phyloP scores from a whole-genome alignment of 2,329 filamentous ascomycete species.

The Byssochlamys sp. region DNA sequence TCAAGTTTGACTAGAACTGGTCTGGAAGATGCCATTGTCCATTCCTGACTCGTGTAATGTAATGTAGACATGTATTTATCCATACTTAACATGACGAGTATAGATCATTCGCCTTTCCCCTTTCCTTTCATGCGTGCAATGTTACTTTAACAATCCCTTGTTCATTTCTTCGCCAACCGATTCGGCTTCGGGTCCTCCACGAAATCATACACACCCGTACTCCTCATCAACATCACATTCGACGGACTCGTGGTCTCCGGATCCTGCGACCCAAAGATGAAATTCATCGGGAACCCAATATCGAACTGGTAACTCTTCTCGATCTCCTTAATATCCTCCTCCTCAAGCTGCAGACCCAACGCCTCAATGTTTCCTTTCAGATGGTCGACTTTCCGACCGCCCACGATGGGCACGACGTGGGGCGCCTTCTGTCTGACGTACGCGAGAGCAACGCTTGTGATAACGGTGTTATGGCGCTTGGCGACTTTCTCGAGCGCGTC shows the following conservation, averaged over 20 bases:
- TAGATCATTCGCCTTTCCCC: not conserved
- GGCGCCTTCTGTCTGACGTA: conserved; percentile 46
- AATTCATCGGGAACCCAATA: conserved; percentile 18
- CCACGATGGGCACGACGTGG: conserved; percentile 47
- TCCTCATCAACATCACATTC: not conserved
- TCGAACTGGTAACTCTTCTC: conserved; percentile 47
- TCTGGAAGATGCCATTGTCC: too few relatives aligned
- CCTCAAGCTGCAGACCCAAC: conserved; percentile 41
- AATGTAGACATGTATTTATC: too few relatives aligned
- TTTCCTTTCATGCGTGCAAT: too few relatives aligned
- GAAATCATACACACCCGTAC: conserved; percentile 4
- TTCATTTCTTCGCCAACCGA: not conserved
- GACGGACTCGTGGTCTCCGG: not conserved
- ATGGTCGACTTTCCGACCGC: conserved; percentile 45
- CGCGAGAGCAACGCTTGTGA: conserved; percentile 34
- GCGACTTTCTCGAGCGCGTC: conserved; percentile 13
- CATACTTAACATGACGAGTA: too few relatives aligned
- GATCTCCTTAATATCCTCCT: conserved; percentile 47
- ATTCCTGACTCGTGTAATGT: too few relatives aligned
- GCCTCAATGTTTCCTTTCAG: conserved; percentile 48
- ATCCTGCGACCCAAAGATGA: not conserved
- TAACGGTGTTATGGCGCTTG: conserved; percentile 5
- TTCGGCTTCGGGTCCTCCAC: conserved; percentile 1
- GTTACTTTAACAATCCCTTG: not conserved
- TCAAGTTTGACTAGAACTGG: too few relatives aligned